These are phyloP conservation scores for Citrus medica DNA, from an alignment of 345 rosid genomes.

Conservation along the genomic window DNA sequence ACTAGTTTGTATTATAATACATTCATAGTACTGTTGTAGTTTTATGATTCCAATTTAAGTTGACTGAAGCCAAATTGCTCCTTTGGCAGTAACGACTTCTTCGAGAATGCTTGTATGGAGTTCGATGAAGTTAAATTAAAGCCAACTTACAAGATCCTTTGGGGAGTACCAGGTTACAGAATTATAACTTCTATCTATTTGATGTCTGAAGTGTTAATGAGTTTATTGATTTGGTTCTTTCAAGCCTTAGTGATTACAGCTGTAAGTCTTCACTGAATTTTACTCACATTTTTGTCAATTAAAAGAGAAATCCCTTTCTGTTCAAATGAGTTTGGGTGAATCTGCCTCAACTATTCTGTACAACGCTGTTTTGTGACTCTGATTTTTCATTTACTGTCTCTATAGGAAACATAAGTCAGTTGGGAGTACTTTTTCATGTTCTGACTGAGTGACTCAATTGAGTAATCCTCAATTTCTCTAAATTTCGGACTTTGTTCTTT, in stretches of 20 bases:
- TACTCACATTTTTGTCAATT: neutral
- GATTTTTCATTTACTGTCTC: neutral
- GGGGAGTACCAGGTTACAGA: conserved; percentile 95
- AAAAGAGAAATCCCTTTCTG: neutral
- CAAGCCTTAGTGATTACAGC: neutral
- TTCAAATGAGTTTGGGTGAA: neutral
- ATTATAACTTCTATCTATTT: neutral
- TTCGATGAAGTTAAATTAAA: conserved; percentile 81
- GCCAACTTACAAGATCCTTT: conserved; percentile 89
- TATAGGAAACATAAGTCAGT: neutral
- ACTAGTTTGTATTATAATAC: conserved; percentile 1
- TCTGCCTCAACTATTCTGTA: neutral
- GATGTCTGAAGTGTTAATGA: neutral
- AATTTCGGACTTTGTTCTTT: neutral
- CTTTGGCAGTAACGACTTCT: conserved; percentile 54
- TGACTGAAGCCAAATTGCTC: conserved; percentile 1
- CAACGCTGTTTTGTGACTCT: neutral
- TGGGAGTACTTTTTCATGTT: neutral
- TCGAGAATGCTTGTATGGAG: conserved; percentile 98
- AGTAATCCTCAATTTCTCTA: neutral
- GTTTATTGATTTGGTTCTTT: neutral
- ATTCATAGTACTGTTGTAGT: neutral
- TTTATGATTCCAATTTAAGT: neutral
- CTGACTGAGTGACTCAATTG: neutral
- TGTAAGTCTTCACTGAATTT: neutral